Conservation (phyloP, 371 early-diverging fungal genomes). For the Mortierella sp. region DNA sequence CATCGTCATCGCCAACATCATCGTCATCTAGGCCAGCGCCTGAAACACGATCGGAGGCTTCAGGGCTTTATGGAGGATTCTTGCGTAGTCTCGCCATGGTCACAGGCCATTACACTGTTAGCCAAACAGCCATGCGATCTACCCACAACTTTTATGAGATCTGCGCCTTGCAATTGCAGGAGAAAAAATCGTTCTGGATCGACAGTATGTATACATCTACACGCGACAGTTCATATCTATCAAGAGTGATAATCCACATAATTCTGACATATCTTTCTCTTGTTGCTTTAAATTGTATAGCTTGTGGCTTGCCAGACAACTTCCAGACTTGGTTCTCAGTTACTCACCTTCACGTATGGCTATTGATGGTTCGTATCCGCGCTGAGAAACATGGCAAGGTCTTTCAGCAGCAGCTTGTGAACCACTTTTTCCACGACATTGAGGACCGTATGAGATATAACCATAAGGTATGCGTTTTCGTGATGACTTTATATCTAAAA, state of each 20-base stretch:
- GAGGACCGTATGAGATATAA: slow-evolving; percentile 82
- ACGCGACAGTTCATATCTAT: no score
- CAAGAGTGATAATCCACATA: no score
- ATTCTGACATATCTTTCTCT: no score
- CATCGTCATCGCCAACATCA: slow-evolving; percentile 4
- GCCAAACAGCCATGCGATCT: slow-evolving; percentile 68
- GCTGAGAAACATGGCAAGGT: slow-evolving; percentile 79
- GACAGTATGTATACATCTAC: slow-evolving; percentile 57
- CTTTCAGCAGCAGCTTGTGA: slow-evolving; percentile 89
- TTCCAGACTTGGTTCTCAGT: slow-evolving; percentile 97
- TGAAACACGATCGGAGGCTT: background rate
- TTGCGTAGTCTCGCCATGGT: slow-evolving; percentile 59
- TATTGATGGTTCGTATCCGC: slow-evolving; percentile 88
- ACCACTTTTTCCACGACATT: slow-evolving; percentile 90
- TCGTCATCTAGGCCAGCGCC: slow-evolving; percentile 1
- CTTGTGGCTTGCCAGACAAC: slow-evolving; percentile 83
- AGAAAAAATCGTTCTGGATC: slow-evolving; percentile 67
- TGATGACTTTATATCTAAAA: no score
- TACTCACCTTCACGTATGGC: slow-evolving; percentile 94
- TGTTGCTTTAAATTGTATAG: slow-evolving; percentile 39
- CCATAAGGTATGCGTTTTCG: slow-evolving; percentile 47
- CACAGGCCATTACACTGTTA: slow-evolving; percentile 68
- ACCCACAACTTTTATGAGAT: slow-evolving; percentile 66
- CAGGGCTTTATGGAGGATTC: slow-evolving; percentile 43
- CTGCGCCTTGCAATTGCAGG: slow-evolving; percentile 66